Evolutionary conservation across 2,329 filamentous ascomycete genomes (phyloP), one percentile per base, ranked within the genome.

Genomic region (Phoma sp.): DNA sequence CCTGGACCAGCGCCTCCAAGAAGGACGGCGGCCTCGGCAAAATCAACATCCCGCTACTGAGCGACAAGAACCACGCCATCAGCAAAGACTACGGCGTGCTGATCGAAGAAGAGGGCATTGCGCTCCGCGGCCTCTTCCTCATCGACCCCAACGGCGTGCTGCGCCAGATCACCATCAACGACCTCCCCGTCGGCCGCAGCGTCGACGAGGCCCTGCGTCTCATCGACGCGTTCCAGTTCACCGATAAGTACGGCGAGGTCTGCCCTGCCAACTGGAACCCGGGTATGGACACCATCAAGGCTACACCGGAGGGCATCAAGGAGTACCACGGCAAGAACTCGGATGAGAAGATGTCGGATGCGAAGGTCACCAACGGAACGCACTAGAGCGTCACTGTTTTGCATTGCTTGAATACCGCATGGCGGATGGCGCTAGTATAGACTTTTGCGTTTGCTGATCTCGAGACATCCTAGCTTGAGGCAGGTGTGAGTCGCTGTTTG

Each of bases 131-230:
- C 4, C 78, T 88, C 40, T 88, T 88, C 78, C 81, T 88, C 75
- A 87, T 88, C 66, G 86, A 88, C 70, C 85, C 85, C 56, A 82
- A 84, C 73, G 85, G 85, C 51, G 73, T 81, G 25, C 77, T 88
- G 24, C 76, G 85, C 60, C 84, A 85, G 79, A 85, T 88, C 72
- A 87, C 85, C 58, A 78, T 88, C 77, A 88, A 88, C 75, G 85
- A 88, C 66, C 80, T 87, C 29, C 84, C 85, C 57, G 85, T 88
- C 60, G 85, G 86, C 57, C 84, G 86, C 62, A 81, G 83, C 62
- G 86, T 88, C 50, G 84, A 87, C 69, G 86, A 88, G 77, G 83
- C 84, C 2, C 79, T 87, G 64, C 84, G 86, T 35, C 72, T 83
- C 31, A 74, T 83, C 49, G 81, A 83, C 57, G 81, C 81, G 24